These are phyloP conservation scores for Diaporthe humulicola DNA, from an alignment of 2,329 filamentous ascomycete genomes.

Conservation along the genomic window DNA sequence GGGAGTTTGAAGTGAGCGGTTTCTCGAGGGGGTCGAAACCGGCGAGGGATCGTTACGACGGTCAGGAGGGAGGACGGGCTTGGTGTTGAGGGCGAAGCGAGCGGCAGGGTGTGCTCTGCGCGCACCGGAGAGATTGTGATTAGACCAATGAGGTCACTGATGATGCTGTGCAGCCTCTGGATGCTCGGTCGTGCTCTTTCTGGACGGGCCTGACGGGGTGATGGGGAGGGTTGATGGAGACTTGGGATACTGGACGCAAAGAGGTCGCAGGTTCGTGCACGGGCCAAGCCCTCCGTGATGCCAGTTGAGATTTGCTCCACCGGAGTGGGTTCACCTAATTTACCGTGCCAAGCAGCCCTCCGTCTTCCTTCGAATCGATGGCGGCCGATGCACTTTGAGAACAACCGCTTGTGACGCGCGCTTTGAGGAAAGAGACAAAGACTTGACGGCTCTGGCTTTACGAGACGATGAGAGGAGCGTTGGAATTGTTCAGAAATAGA, in stretches of 20 bases:
- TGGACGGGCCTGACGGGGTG: conserved; percentile 10
- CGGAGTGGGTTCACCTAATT: conserved; percentile 36
- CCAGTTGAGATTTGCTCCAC: conserved; percentile 37
- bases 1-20: conserved; percentile 16
- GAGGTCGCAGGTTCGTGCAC: conserved; percentile 33
- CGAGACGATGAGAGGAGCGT: neutral
- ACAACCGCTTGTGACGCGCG: conserved; percentile 12
- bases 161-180: conserved; percentile 29
- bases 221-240: conserved; percentile 26
- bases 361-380: conserved; percentile 14
- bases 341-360: conserved; percentile 25
- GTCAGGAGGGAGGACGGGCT: conserved; percentile 12
- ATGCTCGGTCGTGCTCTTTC: conserved; percentile 28
- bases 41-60: conserved; percentile 19
- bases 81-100: conserved; percentile 31
- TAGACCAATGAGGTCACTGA: conserved; percentile 33
- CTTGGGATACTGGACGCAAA: conserved; percentile 23
- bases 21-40: conserved; percentile 19
- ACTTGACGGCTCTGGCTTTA: neutral
- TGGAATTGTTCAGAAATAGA: neutral
- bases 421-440: neutral
- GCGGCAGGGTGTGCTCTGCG: conserved; percentile 34
- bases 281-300: conserved; percentile 31
- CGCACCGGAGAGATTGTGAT: conserved; percentile 31
- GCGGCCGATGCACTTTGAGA: neutral